Evolutionary conservation across 2,329 filamentous ascomycete species (phyloP).

Genomic region (Aspergillus thermomutatus): DNA sequence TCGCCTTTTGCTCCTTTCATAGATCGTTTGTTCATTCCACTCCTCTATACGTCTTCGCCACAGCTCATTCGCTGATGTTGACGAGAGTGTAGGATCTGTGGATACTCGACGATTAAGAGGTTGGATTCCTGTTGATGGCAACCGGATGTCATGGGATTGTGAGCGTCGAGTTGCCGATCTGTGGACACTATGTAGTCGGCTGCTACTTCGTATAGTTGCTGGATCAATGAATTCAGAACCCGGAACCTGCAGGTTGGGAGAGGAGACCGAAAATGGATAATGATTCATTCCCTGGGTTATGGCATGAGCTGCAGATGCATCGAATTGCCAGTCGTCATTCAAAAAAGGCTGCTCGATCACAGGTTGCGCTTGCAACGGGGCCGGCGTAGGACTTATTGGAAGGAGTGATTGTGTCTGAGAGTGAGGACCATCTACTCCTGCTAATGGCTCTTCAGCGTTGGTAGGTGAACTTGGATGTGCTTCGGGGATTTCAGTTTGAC

Average conservation of each 20-base stretch:
- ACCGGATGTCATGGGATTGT: slow-evolving; percentile 17
- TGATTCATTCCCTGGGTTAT: slow-evolving; percentile 14
- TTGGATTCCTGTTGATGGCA: slow-evolving; percentile 6
- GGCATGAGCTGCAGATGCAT: slow-evolving; percentile 1
- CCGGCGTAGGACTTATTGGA: not conserved
- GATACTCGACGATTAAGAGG: slow-evolving; percentile 26
- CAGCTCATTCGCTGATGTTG: slow-evolving; percentile 29
- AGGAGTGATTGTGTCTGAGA: not conserved
- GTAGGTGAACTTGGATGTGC: not conserved
- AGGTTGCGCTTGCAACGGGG: not conserved
- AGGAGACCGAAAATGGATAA: slow-evolving; percentile 31
- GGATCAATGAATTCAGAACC: slow-evolving; percentile 18
- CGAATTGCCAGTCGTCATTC: not conserved
- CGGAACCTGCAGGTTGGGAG: slow-evolving; percentile 29
- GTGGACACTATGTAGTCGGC: slow-evolving; percentile 1
- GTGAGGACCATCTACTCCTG: not conserved
- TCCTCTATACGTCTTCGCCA: slow-evolving; percentile 39
- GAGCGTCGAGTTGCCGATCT: slow-evolving; percentile 12
- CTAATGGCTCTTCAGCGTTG: not conserved
- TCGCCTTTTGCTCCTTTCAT: slow-evolving; percentile 33
- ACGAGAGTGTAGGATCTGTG: slow-evolving; percentile 30
- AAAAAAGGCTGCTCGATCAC: not conserved
- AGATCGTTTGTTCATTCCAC: slow-evolving; percentile 38
- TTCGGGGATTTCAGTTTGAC: not conserved
- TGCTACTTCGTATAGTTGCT: slow-evolving; percentile 11